Evolutionary conservation across 768 basidiomycete species (phyloP).

Genomic region (Pisolithus albus): DNA sequence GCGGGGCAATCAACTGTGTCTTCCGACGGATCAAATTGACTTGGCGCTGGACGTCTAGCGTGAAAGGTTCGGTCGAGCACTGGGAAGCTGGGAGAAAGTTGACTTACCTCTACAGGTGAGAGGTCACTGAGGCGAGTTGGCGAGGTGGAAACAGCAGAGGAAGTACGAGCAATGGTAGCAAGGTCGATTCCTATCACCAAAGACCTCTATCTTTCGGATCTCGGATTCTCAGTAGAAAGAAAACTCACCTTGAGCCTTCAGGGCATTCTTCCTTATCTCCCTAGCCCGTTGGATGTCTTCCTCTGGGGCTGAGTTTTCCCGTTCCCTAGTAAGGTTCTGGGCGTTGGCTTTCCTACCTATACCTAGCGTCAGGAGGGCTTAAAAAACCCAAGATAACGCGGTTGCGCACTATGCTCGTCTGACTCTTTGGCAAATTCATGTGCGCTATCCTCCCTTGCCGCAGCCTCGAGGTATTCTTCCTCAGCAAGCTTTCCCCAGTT

Average conservation of each 20-base stretch:
- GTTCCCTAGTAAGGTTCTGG: conserved; percentile 26
- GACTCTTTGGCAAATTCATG: conserved; percentile 36
- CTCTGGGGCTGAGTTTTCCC: conserved; percentile 42
- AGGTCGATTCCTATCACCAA: conserved; percentile 45
- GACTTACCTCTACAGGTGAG: conserved; percentile 12
- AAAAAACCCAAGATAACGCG: neutral
- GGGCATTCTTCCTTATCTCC: conserved; percentile 65
- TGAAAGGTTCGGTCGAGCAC: neutral
- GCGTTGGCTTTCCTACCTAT: conserved; percentile 22
- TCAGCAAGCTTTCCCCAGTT: conserved; percentile 77
- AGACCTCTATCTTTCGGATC: neutral
- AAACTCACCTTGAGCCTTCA: conserved; percentile 51
- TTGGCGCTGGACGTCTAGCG: conserved; percentile 1
- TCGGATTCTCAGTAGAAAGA: neutral
- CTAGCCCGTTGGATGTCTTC: conserved; percentile 61
- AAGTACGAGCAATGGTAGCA: conserved; percentile 76
- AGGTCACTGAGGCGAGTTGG: conserved; percentile 26
- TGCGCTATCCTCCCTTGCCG: conserved; percentile 53
- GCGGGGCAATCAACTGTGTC: neutral
- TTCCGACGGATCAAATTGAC: neutral
- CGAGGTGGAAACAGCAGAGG: conserved; percentile 58
- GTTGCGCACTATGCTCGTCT: conserved; percentile 2
- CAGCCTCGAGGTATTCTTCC: conserved; percentile 55
- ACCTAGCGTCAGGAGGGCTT: conserved; percentile 5
- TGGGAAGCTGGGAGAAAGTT: neutral